phyloP scores from a whole-genome alignment of 805 yeast species.

The Starmerella gropengiesseri region DNA sequence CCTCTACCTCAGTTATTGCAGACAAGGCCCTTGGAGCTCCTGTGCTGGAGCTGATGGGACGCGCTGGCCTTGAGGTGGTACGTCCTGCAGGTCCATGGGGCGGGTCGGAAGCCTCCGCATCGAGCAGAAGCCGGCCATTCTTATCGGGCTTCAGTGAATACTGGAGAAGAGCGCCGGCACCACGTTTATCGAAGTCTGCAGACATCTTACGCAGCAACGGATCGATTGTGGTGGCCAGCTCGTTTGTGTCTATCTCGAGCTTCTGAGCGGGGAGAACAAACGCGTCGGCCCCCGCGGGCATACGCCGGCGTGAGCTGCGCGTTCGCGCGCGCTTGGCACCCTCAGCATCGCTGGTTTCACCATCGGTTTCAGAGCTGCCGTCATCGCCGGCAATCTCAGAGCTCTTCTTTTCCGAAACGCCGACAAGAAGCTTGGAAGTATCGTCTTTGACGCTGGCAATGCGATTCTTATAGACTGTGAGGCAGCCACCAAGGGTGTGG shows the following conservation, averaged over 20 bases:
- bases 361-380: slow-evolving; percentile 17
- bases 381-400: slow-evolving; percentile 36
- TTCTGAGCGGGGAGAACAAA: slow-evolving; percentile 24
- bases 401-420: slow-evolving; percentile 32
- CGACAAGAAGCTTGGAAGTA: slow-evolving; percentile 73
- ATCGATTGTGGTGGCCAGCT: slow-evolving; percentile 33
- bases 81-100: not conserved
- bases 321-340: slow-evolving; percentile 19
- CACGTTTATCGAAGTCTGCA: slow-evolving; percentile 39
- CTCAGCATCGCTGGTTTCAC: slow-evolving; percentile 16
- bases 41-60: too few relatives aligned
- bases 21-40: not conserved
- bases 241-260: slow-evolving; percentile 28
- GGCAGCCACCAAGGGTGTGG: slow-evolving; percentile 88
- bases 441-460: slow-evolving; percentile 88
- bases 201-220: slow-evolving; percentile 35
- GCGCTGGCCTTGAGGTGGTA: not conserved
- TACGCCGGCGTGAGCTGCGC: not conserved
- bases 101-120: slow-evolving; percentile 42
- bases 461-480: slow-evolving; percentile 80
- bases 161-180: slow-evolving; percentile 38
- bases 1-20: slow-evolving; percentile 15
- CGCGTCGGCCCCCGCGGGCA: slow-evolving; percentile 12
- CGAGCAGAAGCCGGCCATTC: slow-evolving; percentile 53
- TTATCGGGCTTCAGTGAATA: slow-evolving; percentile 38